Evolutionary conservation across 2,329 filamentous ascomycete species (phyloP), one percentile per base, ranked within the genome.

Genomic region (Aplosporella prunicola): DNA sequence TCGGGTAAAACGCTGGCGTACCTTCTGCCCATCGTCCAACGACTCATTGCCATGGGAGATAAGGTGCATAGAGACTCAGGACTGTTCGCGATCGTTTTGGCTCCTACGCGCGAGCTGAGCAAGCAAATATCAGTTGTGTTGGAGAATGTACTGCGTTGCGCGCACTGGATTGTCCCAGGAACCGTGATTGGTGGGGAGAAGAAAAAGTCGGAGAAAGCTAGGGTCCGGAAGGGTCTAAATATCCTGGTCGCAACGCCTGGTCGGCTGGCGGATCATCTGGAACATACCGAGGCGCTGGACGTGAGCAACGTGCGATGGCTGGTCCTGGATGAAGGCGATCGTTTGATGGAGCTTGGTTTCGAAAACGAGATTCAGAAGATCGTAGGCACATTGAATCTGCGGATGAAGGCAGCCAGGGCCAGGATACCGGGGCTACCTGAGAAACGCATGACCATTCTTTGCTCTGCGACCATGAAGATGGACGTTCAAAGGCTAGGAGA

Each of bases 1-100:
- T 98, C 91, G 0, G 91, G 91, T 63, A 98, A 98, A 65, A 98
- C 91, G 0, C 65, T 98, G 43, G 85, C 91, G n/a, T 98, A 98
- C 57, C 71, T 98, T 4, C 66, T 98, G 5, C 91, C 91, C 2
- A 82, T 98, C 31, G 78, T 98, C 15, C 85, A 98, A 56, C 74
- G 87, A 16, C 81, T 98, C 14, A 76, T 94, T 60, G 72, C 78
- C 10, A 71, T 96, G 20, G 64, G 60, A 51, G 57, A 51, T 64
- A 58, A 39, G 46, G 74, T 95, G 30, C 80, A 87, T 51, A 73
- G 91, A 46, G 79, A 89, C 50, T 93, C 87, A 9, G 91, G 91
- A 1, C 64, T 96, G 9, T 96, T 96, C 56, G 91, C 88, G 18
- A 83, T 98, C 40, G 73, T 98, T n/a, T 68, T 98, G 32, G 87